phyloP scores from a whole-genome alignment of 75 land plant species.

The Cunninghamia lanceolata region DNA sequence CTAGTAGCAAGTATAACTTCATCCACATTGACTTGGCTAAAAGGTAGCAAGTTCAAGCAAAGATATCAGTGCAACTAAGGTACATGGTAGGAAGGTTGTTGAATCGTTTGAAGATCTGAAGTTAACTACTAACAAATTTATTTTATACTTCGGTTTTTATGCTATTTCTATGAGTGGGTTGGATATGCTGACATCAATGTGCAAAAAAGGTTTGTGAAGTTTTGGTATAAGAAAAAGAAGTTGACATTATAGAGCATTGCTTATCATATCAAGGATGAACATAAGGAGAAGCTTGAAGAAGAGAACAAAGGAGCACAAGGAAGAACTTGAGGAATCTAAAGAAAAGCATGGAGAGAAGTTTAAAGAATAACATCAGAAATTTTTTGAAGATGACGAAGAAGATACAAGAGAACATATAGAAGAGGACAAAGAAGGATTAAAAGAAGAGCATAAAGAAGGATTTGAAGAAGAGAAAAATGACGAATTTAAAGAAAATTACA shows the following conservation, averaged over 20 bases:
- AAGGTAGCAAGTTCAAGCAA: too few relatives aligned
- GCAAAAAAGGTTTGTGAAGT: neutral
- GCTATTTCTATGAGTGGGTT: neutral
- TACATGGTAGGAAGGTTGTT: neutral
- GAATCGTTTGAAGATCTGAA: too few relatives aligned
- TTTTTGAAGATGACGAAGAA: neutral
- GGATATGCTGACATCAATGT: neutral
- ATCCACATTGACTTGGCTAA: too few relatives aligned
- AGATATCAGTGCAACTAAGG: neutral
- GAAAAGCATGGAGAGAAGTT: neutral
- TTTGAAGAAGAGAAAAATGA: too few relatives aligned
- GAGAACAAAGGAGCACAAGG: neutral
- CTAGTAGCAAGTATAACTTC: too few relatives aligned
- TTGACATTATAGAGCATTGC: neutral
- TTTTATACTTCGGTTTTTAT: neutral
- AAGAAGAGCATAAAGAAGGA: too few relatives aligned
- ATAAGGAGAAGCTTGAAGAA: neutral
- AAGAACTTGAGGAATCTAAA: neutral
- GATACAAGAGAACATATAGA: too few relatives aligned
- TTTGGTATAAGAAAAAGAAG: neutral
- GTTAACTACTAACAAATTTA: neutral
- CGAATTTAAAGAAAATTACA: too few relatives aligned
- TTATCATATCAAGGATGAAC: neutral
- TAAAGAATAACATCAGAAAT: too few relatives aligned
- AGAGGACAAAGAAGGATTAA: too few relatives aligned